Percentiles rank a stretch among this genome's conserved stretches.
Conservation (phyloP, 345 rosid species). For the Gynandropsis gynandra region DNA sequence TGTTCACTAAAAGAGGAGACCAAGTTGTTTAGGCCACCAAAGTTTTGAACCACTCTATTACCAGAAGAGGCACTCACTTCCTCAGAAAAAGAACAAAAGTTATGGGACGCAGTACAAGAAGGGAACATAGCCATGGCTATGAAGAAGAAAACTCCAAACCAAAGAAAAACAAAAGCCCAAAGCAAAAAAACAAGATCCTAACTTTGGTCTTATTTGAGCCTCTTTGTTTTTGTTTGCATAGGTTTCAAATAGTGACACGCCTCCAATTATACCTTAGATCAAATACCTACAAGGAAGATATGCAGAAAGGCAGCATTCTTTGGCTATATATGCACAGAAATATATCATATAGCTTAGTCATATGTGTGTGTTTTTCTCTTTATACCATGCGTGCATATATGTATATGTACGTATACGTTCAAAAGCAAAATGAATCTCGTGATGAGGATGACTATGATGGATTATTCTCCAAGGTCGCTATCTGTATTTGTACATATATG, state of each 20-base stretch:
- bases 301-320: slow-evolving; percentile 58
- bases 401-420: slow-evolving; percentile 13
- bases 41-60: slow-evolving; percentile 41
- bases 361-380: background rate
- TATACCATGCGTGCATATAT: slow-evolving; percentile 15
- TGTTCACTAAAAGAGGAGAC: slow-evolving; percentile 31
- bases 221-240: background rate
- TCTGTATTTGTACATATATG: slow-evolving; percentile 37
- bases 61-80: slow-evolving; percentile 66
- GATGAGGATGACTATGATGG: slow-evolving; percentile 58
- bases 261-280: slow-evolving; percentile 33
- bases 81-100: slow-evolving; percentile 52
- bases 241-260: background rate
- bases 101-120: slow-evolving; percentile 51
- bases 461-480: slow-evolving; percentile 65
- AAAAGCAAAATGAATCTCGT: slow-evolving; percentile 45
- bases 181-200: slow-evolving; percentile 38
- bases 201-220: slow-evolving; percentile 38
- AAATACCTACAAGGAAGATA: slow-evolving; percentile 37
- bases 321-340: slow-evolving; percentile 32
- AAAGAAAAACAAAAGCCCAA: slow-evolving; percentile 24
- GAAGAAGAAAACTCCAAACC: slow-evolving; percentile 43
- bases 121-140: slow-evolving; percentile 43
- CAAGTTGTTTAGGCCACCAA: slow-evolving; percentile 36
- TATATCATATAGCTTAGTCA: background rate